Evolutionary conservation across 2,329 filamentous ascomycete genomes (phyloP), one percentile per base, ranked within the genome.

Genomic region (Ceratocystis albifundus): DNA sequence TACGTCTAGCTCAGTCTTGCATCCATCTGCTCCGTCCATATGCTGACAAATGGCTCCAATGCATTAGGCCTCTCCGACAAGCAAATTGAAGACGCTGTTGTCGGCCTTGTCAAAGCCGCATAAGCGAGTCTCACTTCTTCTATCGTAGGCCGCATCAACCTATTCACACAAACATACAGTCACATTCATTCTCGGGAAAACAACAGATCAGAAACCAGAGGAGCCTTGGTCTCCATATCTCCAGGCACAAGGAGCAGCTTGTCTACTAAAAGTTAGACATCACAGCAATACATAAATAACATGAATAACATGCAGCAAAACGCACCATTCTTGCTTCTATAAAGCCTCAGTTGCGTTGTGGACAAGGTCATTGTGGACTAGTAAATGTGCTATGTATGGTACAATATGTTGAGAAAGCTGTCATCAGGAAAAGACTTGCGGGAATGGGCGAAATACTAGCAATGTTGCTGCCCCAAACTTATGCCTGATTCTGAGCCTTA

Each of bases 51-150:
- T 6, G 12, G 3, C 61, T 17, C 6, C 5, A 10, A 45, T 28
- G 25, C 61, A 25, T 17, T 66, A 79, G 78, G 82, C 45, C 74
- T 85, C 63, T 77, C 80, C 65, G 82, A 84, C 71, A 83, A 84
- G 76, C 78, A 85, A 74, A 83, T 85, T 69, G 83, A 85, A 74
- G 82, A 84, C 8, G 73, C 82, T 1, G 80, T 85, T 44, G 76
- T 81, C 50, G 76, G 77, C 45, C 74, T 85, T 67, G 82, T 85
- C 61, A 81, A 81, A 77, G 61, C 62, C 50, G 66, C 50, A 15
- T 68, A 61, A 68, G n/a, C 20, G n/a, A 25, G 8, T 61, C 1
- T 15, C 4, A 8, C 10, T 0, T n/a, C 10, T 0, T n/a, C 4
- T 17, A 41, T 17, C 8, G 20, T n/a, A 28, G 25, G 4, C 15